phyloP scores from a whole-genome alignment of 2,329 filamentous ascomycete genomes.

The Eurotiales sp. region DNA sequence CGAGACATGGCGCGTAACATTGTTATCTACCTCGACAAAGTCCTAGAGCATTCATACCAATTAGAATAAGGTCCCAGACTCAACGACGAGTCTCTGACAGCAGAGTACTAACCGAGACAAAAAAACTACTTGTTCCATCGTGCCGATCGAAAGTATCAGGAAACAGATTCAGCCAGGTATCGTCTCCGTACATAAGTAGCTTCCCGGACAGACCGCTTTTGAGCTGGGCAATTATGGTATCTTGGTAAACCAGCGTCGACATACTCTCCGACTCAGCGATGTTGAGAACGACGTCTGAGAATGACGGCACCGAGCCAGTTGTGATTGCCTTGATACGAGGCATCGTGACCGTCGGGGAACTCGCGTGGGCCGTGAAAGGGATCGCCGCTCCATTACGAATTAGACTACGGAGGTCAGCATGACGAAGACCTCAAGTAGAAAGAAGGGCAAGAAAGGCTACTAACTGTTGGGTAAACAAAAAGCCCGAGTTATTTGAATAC shows the following conservation, averaged over 20 bases:
- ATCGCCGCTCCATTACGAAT: slow-evolving; percentile 79
- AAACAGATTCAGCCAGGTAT: slow-evolving; percentile 97
- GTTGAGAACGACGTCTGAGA: slow-evolving; percentile 93
- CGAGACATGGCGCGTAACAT: slow-evolving; percentile 87
- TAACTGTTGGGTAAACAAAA: slow-evolving; percentile 82
- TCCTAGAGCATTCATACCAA: slow-evolving; percentile 56
- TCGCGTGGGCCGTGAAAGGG: slow-evolving; percentile 91
- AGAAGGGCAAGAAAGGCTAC: slow-evolving; percentile 2
- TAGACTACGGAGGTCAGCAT: slow-evolving; percentile 52
- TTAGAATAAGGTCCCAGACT: no score
- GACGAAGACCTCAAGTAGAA: not conserved
- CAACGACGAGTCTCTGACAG: not conserved
- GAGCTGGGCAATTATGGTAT: slow-evolving; percentile 95
- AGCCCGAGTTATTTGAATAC: slow-evolving; percentile 74
- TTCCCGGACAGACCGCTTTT: slow-evolving; percentile 67
- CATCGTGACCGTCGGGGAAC: slow-evolving; percentile 98
- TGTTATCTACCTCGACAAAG: slow-evolving; percentile 95
- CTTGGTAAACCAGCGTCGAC: slow-evolving; percentile 80
- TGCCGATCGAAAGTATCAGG: slow-evolving; percentile 79
- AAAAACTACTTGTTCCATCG: slow-evolving; percentile 96
- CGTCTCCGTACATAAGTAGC: slow-evolving; percentile 92
- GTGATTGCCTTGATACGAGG: slow-evolving; percentile 95
- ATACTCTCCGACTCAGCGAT: slow-evolving; percentile 91
- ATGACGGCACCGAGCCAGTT: slow-evolving; percentile 95
- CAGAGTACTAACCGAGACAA: slow-evolving; percentile 73